phyloP scores from a whole-genome alignment of 805 yeast species.

The Sungouiella blattae region DNA sequence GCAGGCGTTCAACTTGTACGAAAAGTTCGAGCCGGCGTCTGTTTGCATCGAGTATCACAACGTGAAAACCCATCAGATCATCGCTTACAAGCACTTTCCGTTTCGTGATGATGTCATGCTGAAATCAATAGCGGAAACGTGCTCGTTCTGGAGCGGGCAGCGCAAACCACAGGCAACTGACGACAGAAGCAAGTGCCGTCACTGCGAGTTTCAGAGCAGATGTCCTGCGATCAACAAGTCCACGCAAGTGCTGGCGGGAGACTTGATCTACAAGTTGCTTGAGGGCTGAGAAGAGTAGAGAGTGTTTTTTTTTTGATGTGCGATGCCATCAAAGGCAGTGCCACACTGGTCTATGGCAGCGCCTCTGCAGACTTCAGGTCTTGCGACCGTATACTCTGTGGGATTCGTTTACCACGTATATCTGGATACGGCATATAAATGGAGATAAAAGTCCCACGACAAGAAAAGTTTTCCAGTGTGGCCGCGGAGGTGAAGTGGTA shows the following conservation, averaged over 20 bases:
- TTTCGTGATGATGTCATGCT: constrained; percentile 33
- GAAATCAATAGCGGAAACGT: constrained; percentile 27
- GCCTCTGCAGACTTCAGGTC: constrained; percentile 22
- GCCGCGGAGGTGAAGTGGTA: not conserved
- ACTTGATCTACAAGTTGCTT: not conserved
- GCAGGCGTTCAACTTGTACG: constrained; percentile 39
- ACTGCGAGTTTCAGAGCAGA: constrained; percentile 47
- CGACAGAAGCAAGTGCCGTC: constrained; percentile 44
- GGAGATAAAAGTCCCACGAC: constrained; percentile 26
- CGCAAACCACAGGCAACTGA: constrained; percentile 45
- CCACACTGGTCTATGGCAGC: constrained; percentile 22
- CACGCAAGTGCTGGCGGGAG: not conserved
- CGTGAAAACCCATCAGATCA: constrained; percentile 28
- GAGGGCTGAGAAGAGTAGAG: not conserved
- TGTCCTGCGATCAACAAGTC: constrained; percentile 15
- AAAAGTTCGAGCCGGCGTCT: constrained; percentile 32
- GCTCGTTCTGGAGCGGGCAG: constrained; percentile 58
- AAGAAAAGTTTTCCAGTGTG: not conserved
- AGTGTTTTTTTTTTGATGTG: constrained; percentile 5
- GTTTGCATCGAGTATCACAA: constrained; percentile 54
- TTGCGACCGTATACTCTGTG: constrained; percentile 22
- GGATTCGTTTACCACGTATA: constrained; percentile 43
- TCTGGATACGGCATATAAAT: constrained; percentile 31
- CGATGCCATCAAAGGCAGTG: constrained; percentile 20
- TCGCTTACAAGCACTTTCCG: constrained; percentile 37